Percentiles rank a stretch among this genome's conserved stretches.
phyloP scores from a whole-genome alignment of 2,329 filamentous ascomycete species.

The Sordariomycetes sp. region DNA sequence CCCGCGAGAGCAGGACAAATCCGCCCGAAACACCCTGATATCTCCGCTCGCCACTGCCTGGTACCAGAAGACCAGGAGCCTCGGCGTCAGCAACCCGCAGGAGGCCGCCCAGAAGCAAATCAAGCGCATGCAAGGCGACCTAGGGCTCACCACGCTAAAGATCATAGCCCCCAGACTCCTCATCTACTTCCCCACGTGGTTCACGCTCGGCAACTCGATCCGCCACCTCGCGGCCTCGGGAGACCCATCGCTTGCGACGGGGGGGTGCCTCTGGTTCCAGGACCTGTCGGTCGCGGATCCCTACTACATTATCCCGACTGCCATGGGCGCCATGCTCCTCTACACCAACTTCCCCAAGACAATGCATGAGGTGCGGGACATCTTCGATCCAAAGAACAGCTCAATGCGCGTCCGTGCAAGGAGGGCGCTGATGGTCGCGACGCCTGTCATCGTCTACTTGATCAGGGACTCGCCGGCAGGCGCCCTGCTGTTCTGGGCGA shows the following conservation, averaged over 20 bases:
- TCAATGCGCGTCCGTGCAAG: constrained; percentile 7
- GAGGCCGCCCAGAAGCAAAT: background rate
- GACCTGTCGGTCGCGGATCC: constrained; percentile 40
- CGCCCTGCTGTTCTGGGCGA: constrained; percentile 23
- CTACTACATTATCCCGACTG: constrained; percentile 28
- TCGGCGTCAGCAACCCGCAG: background rate
- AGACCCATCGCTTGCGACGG: constrained; percentile 28
- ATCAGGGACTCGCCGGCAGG: background rate
- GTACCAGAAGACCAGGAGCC: constrained; percentile 14
- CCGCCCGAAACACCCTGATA: constrained; percentile 11
- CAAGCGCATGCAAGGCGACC: constrained; percentile 12
- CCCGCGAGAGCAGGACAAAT: constrained; percentile 21
- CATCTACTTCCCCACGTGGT: no score
- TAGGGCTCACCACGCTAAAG: background rate
- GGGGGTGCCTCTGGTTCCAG: constrained; percentile 41
- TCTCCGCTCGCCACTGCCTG: background rate
- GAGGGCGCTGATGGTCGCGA: no score
- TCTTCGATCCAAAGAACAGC: constrained; percentile 8
- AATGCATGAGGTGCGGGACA: constrained; percentile 14
- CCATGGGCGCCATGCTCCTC: constrained; percentile 8
- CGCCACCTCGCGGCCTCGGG: constrained; percentile 14
- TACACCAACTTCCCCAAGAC: constrained; percentile 16
- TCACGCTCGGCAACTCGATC: background rate
- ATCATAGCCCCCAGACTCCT: background rate
- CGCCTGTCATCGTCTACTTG: no score